Conservation (phyloP, 495 filamentous ascomycete species). For the Daldinia loculata region DNA sequence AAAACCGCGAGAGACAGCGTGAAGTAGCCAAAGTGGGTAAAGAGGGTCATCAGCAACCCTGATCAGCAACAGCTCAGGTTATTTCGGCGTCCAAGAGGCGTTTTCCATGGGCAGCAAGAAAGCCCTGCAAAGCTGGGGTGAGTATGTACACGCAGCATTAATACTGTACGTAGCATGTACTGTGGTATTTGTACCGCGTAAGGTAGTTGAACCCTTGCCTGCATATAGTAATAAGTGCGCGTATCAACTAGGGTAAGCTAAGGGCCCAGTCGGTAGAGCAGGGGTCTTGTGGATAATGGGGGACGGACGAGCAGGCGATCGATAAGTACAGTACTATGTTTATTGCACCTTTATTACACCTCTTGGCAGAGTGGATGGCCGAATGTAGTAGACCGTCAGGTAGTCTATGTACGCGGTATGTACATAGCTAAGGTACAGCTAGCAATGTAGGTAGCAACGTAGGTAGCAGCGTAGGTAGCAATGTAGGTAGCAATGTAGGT, state of each 20-base stretch:
- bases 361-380: conserved; percentile 40
- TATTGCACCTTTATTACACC: conserved; percentile 15
- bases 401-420: neutral
- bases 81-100: conserved; percentile 42
- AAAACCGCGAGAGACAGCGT: conserved; percentile 39
- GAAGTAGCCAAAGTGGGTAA: conserved; percentile 42
- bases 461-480: too few relatives aligned
- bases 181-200: conserved; percentile 13
- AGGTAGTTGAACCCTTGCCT: conserved; percentile 12
- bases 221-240: conserved; percentile 29
- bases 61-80: conserved; percentile 39
- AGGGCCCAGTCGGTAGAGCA: conserved; percentile 26
- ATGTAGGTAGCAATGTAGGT: conserved; percentile 31
- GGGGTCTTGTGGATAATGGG: conserved; percentile 19
- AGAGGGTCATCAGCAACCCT: conserved; percentile 41
- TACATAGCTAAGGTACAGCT: neutral
- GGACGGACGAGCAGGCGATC: conserved; percentile 36
- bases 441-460: conserved; percentile 10
- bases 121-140: conserved; percentile 34
- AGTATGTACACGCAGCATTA: conserved; percentile 21
- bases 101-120: conserved; percentile 29
- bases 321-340: conserved; percentile 25
- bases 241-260: conserved; percentile 42
- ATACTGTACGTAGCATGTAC: conserved; percentile 12
- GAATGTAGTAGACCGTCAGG: conserved; percentile 37